Evolutionary conservation across 768 basidiomycete genomes (phyloP).

Genomic region (Amanita jacksonii): DNA sequence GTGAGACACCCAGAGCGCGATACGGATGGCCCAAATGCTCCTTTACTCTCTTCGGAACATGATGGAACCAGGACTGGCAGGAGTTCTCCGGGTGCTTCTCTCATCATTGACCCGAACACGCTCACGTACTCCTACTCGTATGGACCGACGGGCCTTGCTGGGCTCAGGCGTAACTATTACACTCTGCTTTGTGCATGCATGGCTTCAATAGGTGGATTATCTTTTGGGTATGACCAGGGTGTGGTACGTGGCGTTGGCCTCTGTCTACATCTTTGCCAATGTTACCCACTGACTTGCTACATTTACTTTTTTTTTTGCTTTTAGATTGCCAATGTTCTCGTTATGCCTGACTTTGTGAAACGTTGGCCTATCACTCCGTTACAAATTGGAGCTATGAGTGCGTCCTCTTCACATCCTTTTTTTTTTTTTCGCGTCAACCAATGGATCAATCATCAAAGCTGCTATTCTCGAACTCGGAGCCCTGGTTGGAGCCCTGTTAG

Average conservation of each 20-base stretch:
- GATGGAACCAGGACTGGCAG: neutral
- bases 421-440: too few species aligned
- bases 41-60: too few species aligned
- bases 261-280: too few species aligned
- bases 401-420: slow-evolving; percentile 22
- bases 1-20: too few species aligned
- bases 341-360: slow-evolving; percentile 65
- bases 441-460: slow-evolving; percentile 30
- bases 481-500: slow-evolving; percentile 59
- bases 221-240: slow-evolving; percentile 80
- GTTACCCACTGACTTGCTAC: too few species aligned
- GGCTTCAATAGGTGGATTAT: slow-evolving; percentile 67
- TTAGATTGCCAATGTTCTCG: slow-evolving; percentile 73
- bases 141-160: slow-evolving; percentile 58
- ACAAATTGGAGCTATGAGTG: slow-evolving; percentile 75
- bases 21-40: too few species aligned
- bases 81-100: slow-evolving; percentile 1
- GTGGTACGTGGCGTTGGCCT: slow-evolving; percentile 48
- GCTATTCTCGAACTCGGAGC: slow-evolving; percentile 73
- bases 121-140: slow-evolving; percentile 57
- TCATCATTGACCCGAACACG: slow-evolving; percentile 26
- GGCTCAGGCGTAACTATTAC: slow-evolving; percentile 56
- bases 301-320: neutral
- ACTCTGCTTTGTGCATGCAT: slow-evolving; percentile 62
- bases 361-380: slow-evolving; percentile 65